Conservation (phyloP, 352 stramenopile genomes). For the Phytophthora tubulina region DNA sequence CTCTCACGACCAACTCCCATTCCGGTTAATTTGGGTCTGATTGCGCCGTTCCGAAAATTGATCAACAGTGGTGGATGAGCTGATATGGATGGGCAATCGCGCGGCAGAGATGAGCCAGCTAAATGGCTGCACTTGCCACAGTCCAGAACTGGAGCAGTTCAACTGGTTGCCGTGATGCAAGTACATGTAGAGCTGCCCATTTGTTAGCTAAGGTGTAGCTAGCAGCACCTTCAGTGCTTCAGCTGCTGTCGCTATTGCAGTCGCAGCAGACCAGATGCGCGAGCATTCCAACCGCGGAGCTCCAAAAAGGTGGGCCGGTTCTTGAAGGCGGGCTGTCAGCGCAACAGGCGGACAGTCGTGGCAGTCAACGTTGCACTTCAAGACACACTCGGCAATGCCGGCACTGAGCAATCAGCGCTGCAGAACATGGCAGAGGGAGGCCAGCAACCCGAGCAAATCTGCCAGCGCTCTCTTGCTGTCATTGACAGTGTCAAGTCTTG, state of each 20-base stretch:
- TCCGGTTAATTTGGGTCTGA: conserved; percentile 1
- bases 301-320: background rate
- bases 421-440: conserved; percentile 13
- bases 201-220: too few species aligned
- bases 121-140: conserved; percentile 16
- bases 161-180: background rate
- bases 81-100: conserved; percentile 24
- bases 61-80: conserved; percentile 15
- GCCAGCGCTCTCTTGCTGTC: background rate
- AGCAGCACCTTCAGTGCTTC: too few species aligned
- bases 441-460: conserved; percentile 13
- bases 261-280: too few species aligned
- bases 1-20: background rate
- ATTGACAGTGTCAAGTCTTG: too few species aligned
- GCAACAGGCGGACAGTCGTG: conserved; percentile 10
- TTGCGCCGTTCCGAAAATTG: conserved; percentile 5
- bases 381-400: conserved; percentile 7
- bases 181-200: too few species aligned
- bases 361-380: conserved; percentile 26
- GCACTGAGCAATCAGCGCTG: background rate
- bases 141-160: background rate
- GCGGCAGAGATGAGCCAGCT: conserved; percentile 8
- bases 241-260: too few species aligned
- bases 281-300: too few species aligned
- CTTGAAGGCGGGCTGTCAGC: conserved; percentile 14